These are phyloP conservation scores for Hypoxylon trugodes DNA, from an alignment of 495 filamentous ascomycete genomes.

Conservation along the genomic window DNA sequence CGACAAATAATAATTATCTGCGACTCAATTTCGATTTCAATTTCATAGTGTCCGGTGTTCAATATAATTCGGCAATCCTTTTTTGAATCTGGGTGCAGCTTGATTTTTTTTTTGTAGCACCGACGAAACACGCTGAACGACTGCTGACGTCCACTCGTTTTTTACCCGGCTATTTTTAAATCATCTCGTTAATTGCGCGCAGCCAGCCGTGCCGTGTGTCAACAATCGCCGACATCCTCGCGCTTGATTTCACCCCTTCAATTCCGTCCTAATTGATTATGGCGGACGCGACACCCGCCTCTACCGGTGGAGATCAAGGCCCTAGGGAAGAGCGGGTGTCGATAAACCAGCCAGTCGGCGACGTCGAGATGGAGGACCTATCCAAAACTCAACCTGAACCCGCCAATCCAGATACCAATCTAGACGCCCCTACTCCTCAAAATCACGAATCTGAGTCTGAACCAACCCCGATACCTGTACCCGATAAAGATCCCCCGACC, in stretches of 20 bases:
- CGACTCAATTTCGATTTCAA: constrained; percentile 12
- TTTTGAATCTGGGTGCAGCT: constrained; percentile 10
- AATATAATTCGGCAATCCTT: constrained; percentile 29
- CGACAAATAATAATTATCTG: constrained; percentile 32
- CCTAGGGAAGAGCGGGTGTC: constrained; percentile 32
- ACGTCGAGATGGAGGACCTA: constrained; percentile 46
- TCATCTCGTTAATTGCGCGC: constrained; percentile 25
- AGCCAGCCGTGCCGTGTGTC: too few relatives aligned
- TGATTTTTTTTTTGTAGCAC: constrained; percentile 13
- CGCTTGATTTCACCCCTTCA: constrained; percentile 20
- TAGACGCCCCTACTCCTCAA: constrained; percentile 15
- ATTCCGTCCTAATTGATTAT: constrained; percentile 32
- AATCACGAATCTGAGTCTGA: constrained; percentile 32
- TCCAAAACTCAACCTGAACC: constrained; percentile 35
- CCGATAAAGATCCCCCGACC: constrained; percentile 33
- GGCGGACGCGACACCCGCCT: constrained; percentile 36
- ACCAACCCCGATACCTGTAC: constrained; percentile 30
- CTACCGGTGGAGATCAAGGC: constrained; percentile 40
- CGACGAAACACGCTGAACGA: constrained; percentile 15
- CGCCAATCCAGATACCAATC: constrained; percentile 31
- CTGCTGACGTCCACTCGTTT: constrained; percentile 33
- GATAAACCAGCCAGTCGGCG: constrained; percentile 34
- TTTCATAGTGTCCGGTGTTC: constrained; percentile 13
- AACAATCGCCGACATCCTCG: constrained; percentile 11
- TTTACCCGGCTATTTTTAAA: constrained; percentile 10